Evolutionary conservation across 148 eudicot genomes (phyloP).

Genomic region (Rhododendron williamsianum): DNA sequence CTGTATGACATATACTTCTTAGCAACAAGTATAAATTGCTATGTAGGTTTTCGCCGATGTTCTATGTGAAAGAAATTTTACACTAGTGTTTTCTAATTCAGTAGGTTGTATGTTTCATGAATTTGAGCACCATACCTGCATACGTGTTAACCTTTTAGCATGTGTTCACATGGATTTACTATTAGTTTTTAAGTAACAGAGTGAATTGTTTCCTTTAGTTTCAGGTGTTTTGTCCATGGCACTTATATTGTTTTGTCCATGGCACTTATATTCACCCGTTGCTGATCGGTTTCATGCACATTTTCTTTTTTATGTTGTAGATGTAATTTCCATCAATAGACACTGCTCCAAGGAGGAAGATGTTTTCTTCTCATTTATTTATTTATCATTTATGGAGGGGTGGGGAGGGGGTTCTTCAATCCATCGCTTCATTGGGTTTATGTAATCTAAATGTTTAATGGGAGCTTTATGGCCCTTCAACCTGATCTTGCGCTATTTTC

Average conservation of each 20-base stretch:
- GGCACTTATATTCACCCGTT: neutral
- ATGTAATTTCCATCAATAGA: neutral
- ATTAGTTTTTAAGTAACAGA: neutral
- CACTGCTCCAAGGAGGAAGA: neutral
- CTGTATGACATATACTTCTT: neutral
- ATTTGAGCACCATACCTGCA: neutral
- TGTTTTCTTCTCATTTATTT: neutral
- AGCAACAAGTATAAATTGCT: neutral
- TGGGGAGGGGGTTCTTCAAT: neutral
- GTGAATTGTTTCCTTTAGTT: neutral
- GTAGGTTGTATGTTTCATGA: neutral
- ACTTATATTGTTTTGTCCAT: neutral
- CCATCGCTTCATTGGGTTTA: neutral
- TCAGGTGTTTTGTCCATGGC: neutral
- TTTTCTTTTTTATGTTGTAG: neutral
- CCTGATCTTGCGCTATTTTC: conserved; percentile 15
- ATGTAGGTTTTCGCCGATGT: neutral
- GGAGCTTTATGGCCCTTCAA: neutral
- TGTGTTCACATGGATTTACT: neutral
- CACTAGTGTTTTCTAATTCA: neutral
- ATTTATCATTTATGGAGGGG: neutral
- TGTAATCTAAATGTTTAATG: neutral
- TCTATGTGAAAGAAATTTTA: neutral
- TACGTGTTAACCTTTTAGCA: neutral
- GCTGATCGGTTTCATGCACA: neutral